These are phyloP conservation scores for Haplosporangium sp. DNA, from an alignment of 371 early-diverging fungal species.

Conservation along the genomic window DNA sequence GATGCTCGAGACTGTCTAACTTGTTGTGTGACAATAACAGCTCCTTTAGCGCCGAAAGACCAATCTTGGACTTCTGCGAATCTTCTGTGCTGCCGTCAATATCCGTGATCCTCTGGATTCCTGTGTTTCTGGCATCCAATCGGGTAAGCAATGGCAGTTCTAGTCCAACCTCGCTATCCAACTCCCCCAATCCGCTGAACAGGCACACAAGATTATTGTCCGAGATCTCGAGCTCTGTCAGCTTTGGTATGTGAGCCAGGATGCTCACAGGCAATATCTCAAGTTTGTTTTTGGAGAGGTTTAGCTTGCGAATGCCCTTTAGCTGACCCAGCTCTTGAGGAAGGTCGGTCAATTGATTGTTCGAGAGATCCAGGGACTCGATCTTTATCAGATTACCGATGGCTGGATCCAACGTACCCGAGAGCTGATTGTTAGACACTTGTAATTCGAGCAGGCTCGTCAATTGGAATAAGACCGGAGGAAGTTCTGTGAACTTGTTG, in stretches of 20 bases:
- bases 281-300: slow-evolving; percentile 67
- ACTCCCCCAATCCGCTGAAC: slow-evolving; percentile 28
- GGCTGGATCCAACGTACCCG: slow-evolving; percentile 48
- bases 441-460: slow-evolving; percentile 61
- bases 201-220: slow-evolving; percentile 59
- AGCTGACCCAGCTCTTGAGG: slow-evolving; percentile 63
- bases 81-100: slow-evolving; percentile 34
- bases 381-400: slow-evolving; percentile 53
- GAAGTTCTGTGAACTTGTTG: slow-evolving; percentile 63
- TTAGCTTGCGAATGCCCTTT: slow-evolving; percentile 63
- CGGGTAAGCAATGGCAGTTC: slow-evolving; percentile 59
- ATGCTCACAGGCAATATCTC: slow-evolving; percentile 58
- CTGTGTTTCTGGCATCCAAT: slow-evolving; percentile 70
- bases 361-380: slow-evolving; percentile 71
- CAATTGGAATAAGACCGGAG: slow-evolving; percentile 56
- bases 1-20: slow-evolving; percentile 49
- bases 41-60: slow-evolving; percentile 67
- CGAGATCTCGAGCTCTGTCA: slow-evolving; percentile 63
- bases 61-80: slow-evolving; percentile 33
- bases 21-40: slow-evolving; percentile 65
- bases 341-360: slow-evolving; percentile 65
- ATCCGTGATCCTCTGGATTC: slow-evolving; percentile 43
- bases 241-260: slow-evolving; percentile 50
- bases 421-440: slow-evolving; percentile 61
- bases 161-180: slow-evolving; percentile 13